phyloP scores from a whole-genome alignment of 192 early-diverging fungal species.

The Rhizophagus sp. region DNA sequence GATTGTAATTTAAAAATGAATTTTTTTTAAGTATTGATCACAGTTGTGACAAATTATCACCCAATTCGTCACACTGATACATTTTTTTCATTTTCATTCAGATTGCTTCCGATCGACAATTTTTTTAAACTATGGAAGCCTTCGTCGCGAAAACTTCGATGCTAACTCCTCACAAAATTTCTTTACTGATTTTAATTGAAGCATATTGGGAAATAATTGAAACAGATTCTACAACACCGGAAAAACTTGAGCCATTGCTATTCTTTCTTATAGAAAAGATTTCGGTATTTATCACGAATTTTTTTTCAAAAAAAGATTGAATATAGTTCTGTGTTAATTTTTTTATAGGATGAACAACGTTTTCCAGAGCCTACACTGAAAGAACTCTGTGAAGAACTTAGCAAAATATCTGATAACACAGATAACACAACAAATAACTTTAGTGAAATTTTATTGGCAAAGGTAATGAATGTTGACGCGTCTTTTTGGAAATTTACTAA shows the following conservation, averaged over 20 bases:
- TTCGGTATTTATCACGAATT: background rate
- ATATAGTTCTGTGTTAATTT: background rate
- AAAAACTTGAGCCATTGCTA: background rate
- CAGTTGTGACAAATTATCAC: no score
- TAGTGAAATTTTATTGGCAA: background rate
- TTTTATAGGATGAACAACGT: background rate
- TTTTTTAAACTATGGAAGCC: background rate
- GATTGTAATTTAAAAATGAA: no score
- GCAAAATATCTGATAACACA: background rate
- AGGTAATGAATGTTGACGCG: background rate
- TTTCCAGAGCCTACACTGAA: slow-evolving; percentile 5
- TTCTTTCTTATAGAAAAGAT: slow-evolving; percentile 30
- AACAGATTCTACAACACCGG: background rate
- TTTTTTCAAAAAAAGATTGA: background rate
- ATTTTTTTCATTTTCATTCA: no score
- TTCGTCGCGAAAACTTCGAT: slow-evolving; percentile 26
- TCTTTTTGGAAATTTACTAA: background rate
- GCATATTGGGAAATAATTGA: background rate
- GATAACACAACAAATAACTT: background rate
- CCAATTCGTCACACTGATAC: no score
- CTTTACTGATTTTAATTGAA: background rate
- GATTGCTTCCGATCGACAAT: no score
- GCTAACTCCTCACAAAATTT: slow-evolving; percentile 30
- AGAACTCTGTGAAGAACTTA: background rate
- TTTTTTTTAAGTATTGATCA: no score